These are phyloP conservation scores for Thelephora terrestris DNA, from an alignment of 1,284 basidiomycete genomes.

Conservation along the genomic window DNA sequence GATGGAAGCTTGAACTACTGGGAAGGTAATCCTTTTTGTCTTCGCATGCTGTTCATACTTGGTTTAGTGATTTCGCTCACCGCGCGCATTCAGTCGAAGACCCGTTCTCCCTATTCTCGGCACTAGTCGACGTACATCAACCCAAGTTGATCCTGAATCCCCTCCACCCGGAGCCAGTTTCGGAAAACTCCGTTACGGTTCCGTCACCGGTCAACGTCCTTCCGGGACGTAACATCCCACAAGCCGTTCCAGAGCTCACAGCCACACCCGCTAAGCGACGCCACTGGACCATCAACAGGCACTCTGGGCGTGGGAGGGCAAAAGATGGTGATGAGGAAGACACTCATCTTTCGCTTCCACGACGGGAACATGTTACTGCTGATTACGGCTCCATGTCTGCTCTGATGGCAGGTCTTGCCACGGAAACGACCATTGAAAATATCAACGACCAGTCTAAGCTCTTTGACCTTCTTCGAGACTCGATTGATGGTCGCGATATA, in stretches of 20 bases:
- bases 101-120: constrained; percentile 57
- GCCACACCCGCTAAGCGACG: constrained; percentile 15
- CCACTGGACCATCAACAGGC: constrained; percentile 34
- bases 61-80: constrained; percentile 4
- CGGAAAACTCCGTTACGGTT: constrained; percentile 16
- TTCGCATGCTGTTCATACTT: constrained; percentile 2
- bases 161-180: constrained; percentile 34
- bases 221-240: constrained; percentile 11
- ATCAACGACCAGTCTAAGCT: constrained; percentile 26
- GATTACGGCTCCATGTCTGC: constrained; percentile 56
- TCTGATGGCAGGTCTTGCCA: constrained; percentile 36
- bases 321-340: constrained; percentile 46
- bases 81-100: constrained; percentile 50
- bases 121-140: constrained; percentile 47
- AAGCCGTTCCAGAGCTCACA: constrained; percentile 4
- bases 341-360: constrained; percentile 11
- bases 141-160: constrained; percentile 45
- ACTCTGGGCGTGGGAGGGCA: constrained; percentile 32
- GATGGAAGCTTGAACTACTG: constrained; percentile 69
- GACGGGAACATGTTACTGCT: constrained; percentile 36
- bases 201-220: constrained; percentile 20
- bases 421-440: constrained; percentile 33
- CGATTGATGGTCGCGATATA: constrained; percentile 12
- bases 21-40: constrained; percentile 39
- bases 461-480: constrained; percentile 20